Base-by-base conservation (phyloP, 352 stramenopile species). In the Pythium volutum region DNA sequence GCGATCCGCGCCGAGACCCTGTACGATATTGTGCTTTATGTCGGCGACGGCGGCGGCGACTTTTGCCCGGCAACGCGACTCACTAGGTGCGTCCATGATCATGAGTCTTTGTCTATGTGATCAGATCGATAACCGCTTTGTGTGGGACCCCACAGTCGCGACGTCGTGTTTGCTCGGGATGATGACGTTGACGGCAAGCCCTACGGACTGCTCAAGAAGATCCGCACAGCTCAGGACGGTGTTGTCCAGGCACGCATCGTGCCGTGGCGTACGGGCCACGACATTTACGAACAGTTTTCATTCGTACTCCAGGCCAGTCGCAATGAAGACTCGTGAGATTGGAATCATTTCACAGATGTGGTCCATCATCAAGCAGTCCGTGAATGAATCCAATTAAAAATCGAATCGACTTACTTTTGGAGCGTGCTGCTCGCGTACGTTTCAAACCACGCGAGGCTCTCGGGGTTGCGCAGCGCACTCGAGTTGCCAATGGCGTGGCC, bases 11-110 rank as follows among this genome's bases (percentile, higher is more conserved):
- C 12, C 0, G 42, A 64, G 7, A 68, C 70, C 1, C n/a, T 14
- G 0, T 89, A 79, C 46, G 26, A 76, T 1, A 69, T 71, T 25
- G 72, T 93, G 25, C 27, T 93, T 29, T 93, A 92, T 66, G 69
- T 93, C 20, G 84, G 82, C 9, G 84, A 93, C 63, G 84, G 84
- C 26, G 53, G 55, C 0, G 84, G 84, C 1, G 84, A 93, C 63
- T 93, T 84, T 42, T 93, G 84, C 38, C 76, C 82, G 14, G 62
- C 76, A 0, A 84, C 73, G 3, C 64, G 76, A 2, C 63, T 91
- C 14, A 75, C 70, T 20, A 84, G 75, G 81, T 90, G 66, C 45
- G 43, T 50, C n/a, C n/a, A n/a, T n/a, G n/a, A n/a, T n/a, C n/a
- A n/a, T n/a, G n/a, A n/a, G n/a, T n/a, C n/a, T n/a, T n/a, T n/a